Evolutionary conservation across 352 stramenopile species (phyloP).

Genomic region (Globisporangium nodosum): DNA sequence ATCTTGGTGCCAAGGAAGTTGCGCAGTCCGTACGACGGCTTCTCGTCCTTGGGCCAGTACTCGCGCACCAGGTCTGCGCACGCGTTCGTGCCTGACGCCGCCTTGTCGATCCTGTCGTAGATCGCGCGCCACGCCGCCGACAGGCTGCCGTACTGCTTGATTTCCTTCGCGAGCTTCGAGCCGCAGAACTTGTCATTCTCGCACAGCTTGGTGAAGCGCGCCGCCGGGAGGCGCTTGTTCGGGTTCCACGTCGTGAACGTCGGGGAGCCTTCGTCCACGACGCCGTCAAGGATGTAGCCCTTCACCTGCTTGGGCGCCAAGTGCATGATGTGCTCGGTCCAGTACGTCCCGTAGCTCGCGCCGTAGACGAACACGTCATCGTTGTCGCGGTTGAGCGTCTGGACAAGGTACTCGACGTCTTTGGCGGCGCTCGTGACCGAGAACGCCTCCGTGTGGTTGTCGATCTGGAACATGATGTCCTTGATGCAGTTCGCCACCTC

Average conservation of each 20-base stretch:
- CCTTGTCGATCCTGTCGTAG: slow-evolving; percentile 1
- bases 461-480: slow-evolving; percentile 31
- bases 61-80: neutral
- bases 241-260: slow-evolving; percentile 10
- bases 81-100: neutral
- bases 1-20: neutral
- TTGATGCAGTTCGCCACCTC: slow-evolving; percentile 28
- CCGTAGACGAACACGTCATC: slow-evolving; percentile 25
- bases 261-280: slow-evolving; percentile 8
- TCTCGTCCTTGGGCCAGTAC: neutral
- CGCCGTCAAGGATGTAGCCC: slow-evolving; percentile 29
- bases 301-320: slow-evolving; percentile 18
- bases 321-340: slow-evolving; percentile 25
- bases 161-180: slow-evolving; percentile 8
- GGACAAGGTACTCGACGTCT: slow-evolving; percentile 24
- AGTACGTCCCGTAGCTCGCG: slow-evolving; percentile 27
- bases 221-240: neutral
- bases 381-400: slow-evolving; percentile 8
- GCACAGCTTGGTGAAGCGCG: slow-evolving; percentile 6
- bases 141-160: slow-evolving; percentile 6
- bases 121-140: slow-evolving; percentile 2
- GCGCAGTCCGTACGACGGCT: slow-evolving; percentile 1
- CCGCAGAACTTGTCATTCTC: slow-evolving; percentile 8
- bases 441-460: slow-evolving; percentile 29
- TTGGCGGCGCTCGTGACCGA: slow-evolving; percentile 36